Evolutionary conservation across 306 rosid genomes (phyloP).

Genomic region (Gastrolobium bilobum): DNA sequence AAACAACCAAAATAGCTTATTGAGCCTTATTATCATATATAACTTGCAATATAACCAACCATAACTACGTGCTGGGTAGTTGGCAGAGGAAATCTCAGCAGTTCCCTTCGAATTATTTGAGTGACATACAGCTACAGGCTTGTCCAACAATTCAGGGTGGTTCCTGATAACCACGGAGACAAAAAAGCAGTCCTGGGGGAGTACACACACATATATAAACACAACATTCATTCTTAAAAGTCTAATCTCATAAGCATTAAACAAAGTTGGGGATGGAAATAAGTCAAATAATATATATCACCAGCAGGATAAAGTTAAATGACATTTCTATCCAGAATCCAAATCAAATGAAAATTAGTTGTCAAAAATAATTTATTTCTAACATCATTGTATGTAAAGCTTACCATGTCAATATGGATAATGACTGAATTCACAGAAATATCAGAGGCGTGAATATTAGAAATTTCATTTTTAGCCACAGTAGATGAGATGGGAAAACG

Average conservation of each 20-base stretch:
- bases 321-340: conserved; percentile 8
- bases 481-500: conserved; percentile 64
- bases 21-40: conserved; percentile 33
- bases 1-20: conserved; percentile 26
- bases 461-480: conserved; percentile 53
- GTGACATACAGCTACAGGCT: conserved; percentile 95
- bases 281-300: conserved; percentile 19
- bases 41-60: conserved; percentile 63
- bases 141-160: conserved; percentile 69
- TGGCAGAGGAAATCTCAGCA: conserved; percentile 96
- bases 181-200: conserved; percentile 92
- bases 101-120: conserved; percentile 92
- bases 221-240: conserved; percentile 23
- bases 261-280: not conserved
- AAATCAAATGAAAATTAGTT: conserved; percentile 30
- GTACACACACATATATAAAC: conserved; percentile 42
- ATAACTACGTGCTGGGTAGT: conserved; percentile 93
- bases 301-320: conserved; percentile 35
- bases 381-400: conserved; percentile 35
- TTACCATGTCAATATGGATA: conserved; percentile 94
- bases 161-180: conserved; percentile 88
- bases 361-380: conserved; percentile 36
- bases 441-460: conserved; percentile 49
- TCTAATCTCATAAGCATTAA: conserved; percentile 50
- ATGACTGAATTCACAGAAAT: conserved; percentile 55